Evolutionary conservation across 768 basidiomycete species (phyloP), one percentile per base, ranked within the genome.

Genomic region (Termitomyces sp.): DNA sequence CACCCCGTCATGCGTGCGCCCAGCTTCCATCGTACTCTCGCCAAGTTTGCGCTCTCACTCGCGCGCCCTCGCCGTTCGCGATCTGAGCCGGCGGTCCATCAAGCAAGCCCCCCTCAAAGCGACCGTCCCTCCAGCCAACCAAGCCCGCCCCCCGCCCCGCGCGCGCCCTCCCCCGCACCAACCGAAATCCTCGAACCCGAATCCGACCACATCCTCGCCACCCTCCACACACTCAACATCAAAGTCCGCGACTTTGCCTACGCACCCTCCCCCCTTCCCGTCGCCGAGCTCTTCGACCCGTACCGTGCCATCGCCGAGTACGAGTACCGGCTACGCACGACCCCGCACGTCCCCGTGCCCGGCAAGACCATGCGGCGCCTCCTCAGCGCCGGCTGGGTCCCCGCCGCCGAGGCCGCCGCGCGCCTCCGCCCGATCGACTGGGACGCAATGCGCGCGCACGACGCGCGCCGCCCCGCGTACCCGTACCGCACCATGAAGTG

Each of bases 171-270:
- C 0, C 72, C 68, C 1, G 67, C 69, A 0, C 69, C 72, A 2
- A 77, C 77, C 1, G 76, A 77, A 49, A 55, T 75, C 16, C 62
- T 70, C 18, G 72, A 76, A 50, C 71, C 72, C 5, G 71, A 73
- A 33, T 69, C 71, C 5, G 73, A 75, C 41, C 67, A 67, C 32
- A 67, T 76, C 30, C 63, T 68, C 5, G 56, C 59, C 4, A 55
- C 64, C 9, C 61, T 76, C 11, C 55, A 67, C 3, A 33, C 40
- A n/a, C 66, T 59, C 3, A 72, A 68, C 22, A 72, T 79, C 67
- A 76, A 74, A 66, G 68, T 76, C 18, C 71, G 71, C 20, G 79
- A 80, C 64, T 80, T 67, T 55, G 79, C 74, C 5, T 72, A 68
- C 54, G 59, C 56, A 26, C n/a, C n/a, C n/a, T n/a, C n/a, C n/a